Conservation (phyloP, 805 yeast genomes). For the Torulaspora maleeae region DNA sequence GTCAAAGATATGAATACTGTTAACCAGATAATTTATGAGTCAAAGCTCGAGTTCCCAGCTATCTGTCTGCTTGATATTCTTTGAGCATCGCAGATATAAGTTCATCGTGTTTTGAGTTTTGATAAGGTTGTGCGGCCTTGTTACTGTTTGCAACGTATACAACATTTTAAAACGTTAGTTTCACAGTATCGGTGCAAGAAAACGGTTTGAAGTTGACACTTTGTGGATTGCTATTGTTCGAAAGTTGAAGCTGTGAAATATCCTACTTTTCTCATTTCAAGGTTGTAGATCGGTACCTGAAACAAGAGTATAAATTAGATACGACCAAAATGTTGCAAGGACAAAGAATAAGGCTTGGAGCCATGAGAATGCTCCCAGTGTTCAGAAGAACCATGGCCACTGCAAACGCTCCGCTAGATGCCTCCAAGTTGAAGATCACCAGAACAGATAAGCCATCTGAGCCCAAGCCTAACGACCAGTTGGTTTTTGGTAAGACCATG, state of each 20-base stretch:
- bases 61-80: background rate
- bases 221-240: too few species aligned
- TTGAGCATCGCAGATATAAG: too few species aligned
- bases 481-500: conserved; percentile 70
- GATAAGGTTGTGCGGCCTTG: too few species aligned
- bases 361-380: conserved; percentile 5
- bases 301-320: background rate
- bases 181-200: too few species aligned
- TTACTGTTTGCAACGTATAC: too few species aligned
- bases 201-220: too few species aligned
- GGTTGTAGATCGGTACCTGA: background rate
- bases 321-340: conserved; percentile 13
- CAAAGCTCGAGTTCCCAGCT: background rate
- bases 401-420: conserved; percentile 44
- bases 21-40: background rate
- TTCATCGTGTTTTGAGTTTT: too few species aligned
- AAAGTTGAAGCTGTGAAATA: too few species aligned
- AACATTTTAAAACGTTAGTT: too few species aligned
- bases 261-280: too few species aligned
- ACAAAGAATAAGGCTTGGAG: conserved; percentile 5
- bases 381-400: conserved; percentile 19
- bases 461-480: conserved; percentile 54
- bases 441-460: conserved; percentile 47
- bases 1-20: background rate
- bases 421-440: conserved; percentile 49